phyloP scores from a whole-genome alignment of 139 green algal genomes.

The Zygnema cylindricum region DNA sequence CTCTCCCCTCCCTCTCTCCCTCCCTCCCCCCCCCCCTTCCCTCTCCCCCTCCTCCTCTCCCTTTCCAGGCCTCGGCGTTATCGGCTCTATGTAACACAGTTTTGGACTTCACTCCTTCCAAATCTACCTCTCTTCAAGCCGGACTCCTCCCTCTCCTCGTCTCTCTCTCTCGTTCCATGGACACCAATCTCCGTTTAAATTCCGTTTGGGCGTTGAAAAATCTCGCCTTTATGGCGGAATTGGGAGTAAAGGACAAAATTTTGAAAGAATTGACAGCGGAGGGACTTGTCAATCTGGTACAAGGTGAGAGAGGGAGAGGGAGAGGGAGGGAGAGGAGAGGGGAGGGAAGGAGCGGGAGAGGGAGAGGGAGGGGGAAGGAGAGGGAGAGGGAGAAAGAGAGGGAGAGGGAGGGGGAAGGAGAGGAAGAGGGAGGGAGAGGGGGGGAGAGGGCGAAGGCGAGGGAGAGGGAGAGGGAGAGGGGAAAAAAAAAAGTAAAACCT shows the following conservation, averaged over 20 bases:
- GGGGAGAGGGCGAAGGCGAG: too few species aligned
- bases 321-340: neutral
- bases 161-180: constrained; percentile 59
- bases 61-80: constrained; percentile 68
- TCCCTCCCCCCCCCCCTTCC: neutral
- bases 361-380: neutral
- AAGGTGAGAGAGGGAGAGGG: constrained; percentile 46
- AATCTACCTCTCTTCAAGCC: constrained; percentile 66
- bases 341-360: neutral
- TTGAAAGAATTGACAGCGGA: constrained; percentile 69
- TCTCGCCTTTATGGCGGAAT: constrained; percentile 65
- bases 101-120: constrained; percentile 72
- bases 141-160: constrained; percentile 67
- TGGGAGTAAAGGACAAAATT: constrained; percentile 5
- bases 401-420: neutral
- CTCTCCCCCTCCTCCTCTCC: too few species aligned
- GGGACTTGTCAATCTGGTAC: constrained; percentile 66
- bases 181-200: constrained; percentile 70
- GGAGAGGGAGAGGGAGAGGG: too few species aligned
- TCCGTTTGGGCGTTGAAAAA: constrained; percentile 82
- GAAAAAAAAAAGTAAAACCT: too few species aligned
- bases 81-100: constrained; percentile 84
- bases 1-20: neutral
- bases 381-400: neutral
- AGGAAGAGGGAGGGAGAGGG: neutral